A percentile compares a stretch with the other conserved stretches of the same genome.
Evolutionary conservation across 2,329 filamentous ascomycete genomes (phyloP).

Genomic region (Calonectria pseudoturangicola): DNA sequence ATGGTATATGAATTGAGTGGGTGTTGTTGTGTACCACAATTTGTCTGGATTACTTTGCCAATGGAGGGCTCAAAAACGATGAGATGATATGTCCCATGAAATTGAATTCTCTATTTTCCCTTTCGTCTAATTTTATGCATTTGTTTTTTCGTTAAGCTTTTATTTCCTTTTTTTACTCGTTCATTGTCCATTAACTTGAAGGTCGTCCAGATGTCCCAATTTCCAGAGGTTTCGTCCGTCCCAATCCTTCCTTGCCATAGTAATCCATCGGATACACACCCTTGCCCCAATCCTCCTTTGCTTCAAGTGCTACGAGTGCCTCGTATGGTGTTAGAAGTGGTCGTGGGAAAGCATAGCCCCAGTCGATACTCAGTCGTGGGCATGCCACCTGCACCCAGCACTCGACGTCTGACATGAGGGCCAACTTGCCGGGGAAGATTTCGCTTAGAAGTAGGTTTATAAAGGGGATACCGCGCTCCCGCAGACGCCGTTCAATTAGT

Average conservation of each 20-base stretch:
- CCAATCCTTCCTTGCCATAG: slow-evolving; percentile 93
- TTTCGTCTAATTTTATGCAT: not conserved
- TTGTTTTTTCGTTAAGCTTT: not conserved
- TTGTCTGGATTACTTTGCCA: not conserved
- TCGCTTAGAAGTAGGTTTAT: slow-evolving; percentile 93
- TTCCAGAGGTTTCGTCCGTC: slow-evolving; percentile 78
- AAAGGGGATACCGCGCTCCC: slow-evolving; percentile 83
- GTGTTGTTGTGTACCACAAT: not conserved
- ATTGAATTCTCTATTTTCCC: not conserved
- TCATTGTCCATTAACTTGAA: not conserved
- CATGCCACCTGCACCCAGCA: slow-evolving; percentile 99
- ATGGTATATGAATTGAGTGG: too few species aligned
- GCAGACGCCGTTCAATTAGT: slow-evolving; percentile 87
- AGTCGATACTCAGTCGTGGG: slow-evolving; percentile 97
- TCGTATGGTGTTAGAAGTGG: slow-evolving; percentile 96
- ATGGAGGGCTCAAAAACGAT: not conserved
- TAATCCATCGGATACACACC: slow-evolving; percentile 98
- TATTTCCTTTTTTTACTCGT: slow-evolving; percentile 11
- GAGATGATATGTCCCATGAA: not conserved
- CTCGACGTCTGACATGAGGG: slow-evolving; percentile 94
- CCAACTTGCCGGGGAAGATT: slow-evolving; percentile 96
- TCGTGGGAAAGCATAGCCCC: slow-evolving; percentile 95
- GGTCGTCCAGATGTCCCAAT: slow-evolving; percentile 50
- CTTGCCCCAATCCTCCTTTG: slow-evolving; percentile 83
- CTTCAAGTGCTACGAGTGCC: slow-evolving; percentile 91